Evolutionary conservation across 345 rosid species (phyloP), one percentile per base, ranked within the genome.

Genomic region (Salix caprea): DNA sequence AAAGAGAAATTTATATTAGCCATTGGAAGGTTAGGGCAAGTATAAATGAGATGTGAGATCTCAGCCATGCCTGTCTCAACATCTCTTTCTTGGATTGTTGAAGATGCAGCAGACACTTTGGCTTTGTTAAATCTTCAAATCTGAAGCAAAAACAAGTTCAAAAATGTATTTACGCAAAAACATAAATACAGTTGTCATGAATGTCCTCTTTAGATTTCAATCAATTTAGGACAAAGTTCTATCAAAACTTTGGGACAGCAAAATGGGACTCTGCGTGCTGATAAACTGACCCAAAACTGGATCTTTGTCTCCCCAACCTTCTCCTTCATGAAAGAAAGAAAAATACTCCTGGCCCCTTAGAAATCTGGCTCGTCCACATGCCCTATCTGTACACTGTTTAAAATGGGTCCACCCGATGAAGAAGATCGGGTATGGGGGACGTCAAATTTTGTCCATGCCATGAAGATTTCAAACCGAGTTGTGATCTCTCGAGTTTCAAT

Each of bases 231-330:
- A 76, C 21, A 19, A 19, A 60, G 12, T 40, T 40, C 12, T 40
- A 0, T 40, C 44, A 40, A 40, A 40, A 40, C 44, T 40, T 40
- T 40, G 46, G 46, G 46, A 11, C 14, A 15, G 73, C 21, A 21
- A 19, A 61, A 24, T 67, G 66, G 61, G 64, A 34, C 16, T 28
- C 12, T 36, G 24, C 11, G 13, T 24, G 24, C 30, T 54, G 74
- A 79, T 83, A 46, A 69, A 28, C 54, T 65, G 18, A 23, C 77
- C 61, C 60, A 28, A 36, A 36, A 58, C 71, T 44, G 79, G 56
- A 72, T 76, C 83, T 76, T 34, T 74, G 83, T 79, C 83, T 71
- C 77, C 82, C 48, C 0, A 0, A 7, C 46, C n/a, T 48, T 82
- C 16, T 64, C 24, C 72, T 50, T 77, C 18, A 24, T 46, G 64